phyloP scores from a whole-genome alignment of 73 alveolate species.

The Tetrahymena thermophila region DNA sequence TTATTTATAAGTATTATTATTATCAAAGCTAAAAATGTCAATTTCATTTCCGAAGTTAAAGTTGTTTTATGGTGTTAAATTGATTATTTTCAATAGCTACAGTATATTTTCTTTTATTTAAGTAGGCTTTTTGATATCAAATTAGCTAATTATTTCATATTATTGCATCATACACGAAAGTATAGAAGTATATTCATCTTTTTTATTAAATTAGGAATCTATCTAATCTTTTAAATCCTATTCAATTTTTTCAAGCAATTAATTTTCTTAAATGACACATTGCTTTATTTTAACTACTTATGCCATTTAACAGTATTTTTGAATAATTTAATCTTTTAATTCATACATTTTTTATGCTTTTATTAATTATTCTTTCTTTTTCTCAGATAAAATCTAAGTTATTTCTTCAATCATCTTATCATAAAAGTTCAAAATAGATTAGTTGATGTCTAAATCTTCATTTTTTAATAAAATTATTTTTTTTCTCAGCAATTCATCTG shows the following conservation, averaged over 20 bases:
- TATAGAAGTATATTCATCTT: neutral
- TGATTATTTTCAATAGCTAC: no score
- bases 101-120: no score
- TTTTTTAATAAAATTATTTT: no score
- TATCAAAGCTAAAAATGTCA: neutral
- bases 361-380: neutral
- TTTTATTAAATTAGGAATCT: neutral
- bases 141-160: neutral
- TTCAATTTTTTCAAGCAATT: neutral
- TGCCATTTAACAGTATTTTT: neutral
- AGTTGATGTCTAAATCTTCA: neutral
- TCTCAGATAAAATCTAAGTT: neutral
- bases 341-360: neutral
- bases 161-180: neutral
- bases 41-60: no score
- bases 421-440: no score
- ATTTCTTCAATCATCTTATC: neutral
- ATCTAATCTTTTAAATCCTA: no score
- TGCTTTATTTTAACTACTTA: no score
- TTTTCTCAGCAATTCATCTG: neutral
- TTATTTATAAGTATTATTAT: no score
- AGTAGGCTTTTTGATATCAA: neutral
- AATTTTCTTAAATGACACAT: no score
- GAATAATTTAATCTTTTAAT: no score
- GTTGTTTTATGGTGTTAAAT: neutral